Evolutionary conservation across 1,139 yeast genomes (phyloP), one percentile per base, ranked within the genome.

Genomic region (Saccharomyces hybrid): DNA sequence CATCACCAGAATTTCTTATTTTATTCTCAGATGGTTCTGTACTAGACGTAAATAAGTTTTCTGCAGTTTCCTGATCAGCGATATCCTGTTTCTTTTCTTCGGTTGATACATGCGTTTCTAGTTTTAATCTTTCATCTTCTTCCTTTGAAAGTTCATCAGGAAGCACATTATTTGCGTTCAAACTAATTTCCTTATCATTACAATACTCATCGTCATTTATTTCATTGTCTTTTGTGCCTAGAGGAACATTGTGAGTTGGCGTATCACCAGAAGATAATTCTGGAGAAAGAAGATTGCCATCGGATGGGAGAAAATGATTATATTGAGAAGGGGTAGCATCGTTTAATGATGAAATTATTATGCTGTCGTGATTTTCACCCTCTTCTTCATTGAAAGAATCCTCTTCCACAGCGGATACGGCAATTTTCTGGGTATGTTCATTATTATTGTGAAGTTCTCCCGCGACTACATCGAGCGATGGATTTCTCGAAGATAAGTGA

Each of bases 1-100:
- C 47, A 47, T 47, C 23, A 14, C 8, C 48, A 5, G 31, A 47
- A 16, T n/a, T 16, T 20, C 20, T 20, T 9, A 9, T 38, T 20
- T 9, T 13, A 38, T 38, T 20, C 20, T 16, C 44, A 16, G 25
- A 20, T 38, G 26, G 13, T 20, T 5, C 44, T 11, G n/a, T 38
- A 38, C 6, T 11, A 38, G 26, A 53, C 13, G 49, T 55, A 52
- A 62, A 60, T 31, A 65, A 59, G 16, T 59, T 61, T 38, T 58
- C 61, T 16, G 44, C 11, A 38, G 1, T 20, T 9, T 38, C 25
- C 20, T 38, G 7, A 23, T 16, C n/a, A 16, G 44, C 25, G 2
- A 11, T 38, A 7, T 38, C n/a, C n/a, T 38, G n/a, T 13, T 16
- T 20, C 8, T 7, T 8, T n/a, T 20, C 44, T 38, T 38, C 44